Base-by-base conservation (phyloP, 345 rosid genomes). In the Xanthoceras sorbifolium region DNA sequence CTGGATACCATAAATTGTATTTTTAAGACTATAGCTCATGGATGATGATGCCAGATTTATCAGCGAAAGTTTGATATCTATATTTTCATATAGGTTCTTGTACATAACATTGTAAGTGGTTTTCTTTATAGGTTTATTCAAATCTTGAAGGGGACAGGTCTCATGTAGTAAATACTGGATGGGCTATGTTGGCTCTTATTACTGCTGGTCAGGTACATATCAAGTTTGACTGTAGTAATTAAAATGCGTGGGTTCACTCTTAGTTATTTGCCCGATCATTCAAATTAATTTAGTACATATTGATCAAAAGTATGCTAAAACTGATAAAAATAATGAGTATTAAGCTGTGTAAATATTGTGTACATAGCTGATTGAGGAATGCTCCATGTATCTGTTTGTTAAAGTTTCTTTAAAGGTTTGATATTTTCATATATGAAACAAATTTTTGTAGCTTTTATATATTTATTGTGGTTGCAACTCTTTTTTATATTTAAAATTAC, bases 161-260 rank as follows among this genome's bases (percentile, higher is more conserved):
- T 59, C 95, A 91, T 76, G 74, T 89, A 3, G 95, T 85, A 15
- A 91, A 89, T 73, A 88, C 95, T 26, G 81, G 81, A 73, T 91
- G 91, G 95, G 93, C 95, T 74, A 78, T 89, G 87, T 73, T 89
- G 64, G 67, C 91, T 63, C 86, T 91, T 44, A 87, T 89, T 57
- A 84, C 64, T 44, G 95, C 91, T 76, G 95, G 88, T 62, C 95
- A 91, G 86, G 93, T 91, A 82, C 69, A 59, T 8, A 18, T 63
- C 71, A 38, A 74, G 50, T 65, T 22, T 15, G 72, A 22, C 22
- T 46, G 71, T 34, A 54, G n/a, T 69, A 38, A 66, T 70, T 73
- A 7, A 61, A 70, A 55, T 64, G 38, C 18, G 31, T 61, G 36
- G 1, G 28, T 50, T 64, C 25, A 38, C 31, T 38, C 17, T 60